Percentiles rank a stretch among this genome's conserved stretches.
Conservation (phyloP, 345 rosid genomes). For the Pseudoturritis turrita region DNA sequence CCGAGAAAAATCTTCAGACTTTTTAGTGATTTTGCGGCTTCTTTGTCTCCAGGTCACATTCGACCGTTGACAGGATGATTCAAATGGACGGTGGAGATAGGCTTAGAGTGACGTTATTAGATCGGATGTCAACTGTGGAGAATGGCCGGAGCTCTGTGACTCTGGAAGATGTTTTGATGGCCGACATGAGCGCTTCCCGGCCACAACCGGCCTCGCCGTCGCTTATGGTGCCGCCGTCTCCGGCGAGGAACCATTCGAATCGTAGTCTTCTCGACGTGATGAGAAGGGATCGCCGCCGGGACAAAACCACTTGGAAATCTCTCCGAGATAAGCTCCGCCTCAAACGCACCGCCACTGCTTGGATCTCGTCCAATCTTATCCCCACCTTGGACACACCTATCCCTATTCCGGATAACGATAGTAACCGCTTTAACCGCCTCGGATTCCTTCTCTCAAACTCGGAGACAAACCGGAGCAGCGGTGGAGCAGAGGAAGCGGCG, state of each 20-base stretch:
- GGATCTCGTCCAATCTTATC: constrained; percentile 43
- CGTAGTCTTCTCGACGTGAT: constrained; percentile 52
- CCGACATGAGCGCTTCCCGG: neutral
- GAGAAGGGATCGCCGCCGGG: constrained; percentile 40
- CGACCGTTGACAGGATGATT: neutral
- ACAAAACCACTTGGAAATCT: constrained; percentile 59
- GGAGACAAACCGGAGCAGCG: constrained; percentile 15
- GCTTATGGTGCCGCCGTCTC: neutral
- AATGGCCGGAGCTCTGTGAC: constrained; percentile 18
- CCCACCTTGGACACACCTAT: constrained; percentile 45
- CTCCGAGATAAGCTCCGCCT: constrained; percentile 62
- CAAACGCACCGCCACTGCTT: constrained; percentile 56
- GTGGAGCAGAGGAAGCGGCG: neutral
- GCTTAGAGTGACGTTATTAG: constrained; percentile 12
- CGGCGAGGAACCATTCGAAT: constrained; percentile 11
- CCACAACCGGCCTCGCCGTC: neutral
- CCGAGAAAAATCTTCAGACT: neutral
- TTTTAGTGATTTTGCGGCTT: neutral
- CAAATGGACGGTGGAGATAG: constrained; percentile 26
- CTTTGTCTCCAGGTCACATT: neutral
- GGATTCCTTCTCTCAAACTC: constrained; percentile 36
- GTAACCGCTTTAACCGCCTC: neutral
- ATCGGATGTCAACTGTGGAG: constrained; percentile 11
- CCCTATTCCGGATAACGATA: neutral
- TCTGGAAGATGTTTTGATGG: constrained; percentile 1